Base-by-base conservation (phyloP, 345 rosid species). In the Salix udensis region DNA sequence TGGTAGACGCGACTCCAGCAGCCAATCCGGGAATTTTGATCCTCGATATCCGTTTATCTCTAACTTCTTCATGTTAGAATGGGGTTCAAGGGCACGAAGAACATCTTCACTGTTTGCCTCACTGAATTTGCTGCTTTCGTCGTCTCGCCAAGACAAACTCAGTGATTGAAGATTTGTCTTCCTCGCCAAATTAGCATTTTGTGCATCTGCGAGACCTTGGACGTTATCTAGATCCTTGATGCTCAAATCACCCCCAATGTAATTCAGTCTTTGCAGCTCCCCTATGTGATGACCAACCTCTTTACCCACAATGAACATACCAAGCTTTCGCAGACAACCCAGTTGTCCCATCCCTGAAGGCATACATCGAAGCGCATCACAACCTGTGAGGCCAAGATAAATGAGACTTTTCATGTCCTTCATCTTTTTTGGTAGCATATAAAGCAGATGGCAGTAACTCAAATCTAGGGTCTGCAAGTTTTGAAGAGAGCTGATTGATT, bases 381-480 rank as follows among this genome's bases (percentile, higher is more conserved):
- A 75, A 11, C 1, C 7, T 23, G 2, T 5, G 44, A 61, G 37
- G 58, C 48, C 31, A 71, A 72, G 74, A 34, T 37, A 39, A 0
- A 1, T 11, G 77, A 76, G 62, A 81, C 18, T 60, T 34, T 70
- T 44, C 61, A 62, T 7, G 18, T 64, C 26, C 76, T 44, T 74
- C 65, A 65, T 21, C n/a, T 31, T 14, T 7, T 23, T 52, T 50
- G 80, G 72, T 10, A 78, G 10, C 15, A 1, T n/a, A 14, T 1
- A 0, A 8, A 72, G 80, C 0, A 0, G 0, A 0, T 0, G 0
- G 21, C 83, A 80, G 0, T 24, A 0, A 1, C 21, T 23, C 18
- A 80, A 34, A 9, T 28, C 4, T 16, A 83, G 52, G 28, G 83
- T 74, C 19, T 80, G 72, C 26, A 83, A 53, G 34, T 77, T 70